Evolutionary conservation across 2,329 filamentous ascomycete species (phyloP).

Genomic region (Diplocarpon rosae): DNA sequence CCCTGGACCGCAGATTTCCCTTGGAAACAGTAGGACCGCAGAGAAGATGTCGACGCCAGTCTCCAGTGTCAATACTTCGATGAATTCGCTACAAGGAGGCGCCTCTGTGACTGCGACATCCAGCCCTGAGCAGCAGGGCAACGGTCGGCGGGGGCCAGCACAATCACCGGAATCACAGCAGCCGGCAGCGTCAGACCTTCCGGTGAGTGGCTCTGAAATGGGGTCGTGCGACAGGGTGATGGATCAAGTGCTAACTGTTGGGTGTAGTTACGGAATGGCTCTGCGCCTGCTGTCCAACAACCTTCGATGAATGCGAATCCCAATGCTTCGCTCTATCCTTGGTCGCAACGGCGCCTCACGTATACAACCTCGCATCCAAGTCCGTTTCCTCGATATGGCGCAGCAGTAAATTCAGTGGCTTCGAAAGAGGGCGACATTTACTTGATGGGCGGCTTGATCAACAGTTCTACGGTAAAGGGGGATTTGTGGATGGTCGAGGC

Average conservation of each 20-base stretch:
- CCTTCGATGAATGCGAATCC: constrained; percentile 35
- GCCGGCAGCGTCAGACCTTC: constrained; percentile 28
- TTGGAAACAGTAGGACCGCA: constrained; percentile 33
- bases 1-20: constrained; percentile 33
- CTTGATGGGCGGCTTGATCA: constrained; percentile 92
- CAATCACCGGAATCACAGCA: constrained; percentile 30
- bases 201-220: constrained; percentile 25
- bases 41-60: constrained; percentile 63
- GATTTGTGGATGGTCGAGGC: constrained; percentile 98
- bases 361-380: constrained; percentile 74
- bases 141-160: constrained; percentile 38
- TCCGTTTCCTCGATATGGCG: constrained; percentile 93
- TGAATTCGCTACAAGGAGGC: constrained; percentile 53
- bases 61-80: constrained; percentile 33
- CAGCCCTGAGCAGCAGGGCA: constrained; percentile 33
- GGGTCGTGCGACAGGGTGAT: neutral
- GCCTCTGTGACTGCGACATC: constrained; percentile 17
- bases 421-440: constrained; percentile 98
- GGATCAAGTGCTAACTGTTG: constrained; percentile 5
- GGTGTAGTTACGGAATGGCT: constrained; percentile 43
- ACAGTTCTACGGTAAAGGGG: constrained; percentile 89
- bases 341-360: constrained; percentile 82
- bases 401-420: constrained; percentile 82
- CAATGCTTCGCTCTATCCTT: constrained; percentile 82
- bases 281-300: constrained; percentile 25